phyloP scores from a whole-genome alignment of 1,284 basidiomycete species.

The Leucoagaricus sp. region DNA sequence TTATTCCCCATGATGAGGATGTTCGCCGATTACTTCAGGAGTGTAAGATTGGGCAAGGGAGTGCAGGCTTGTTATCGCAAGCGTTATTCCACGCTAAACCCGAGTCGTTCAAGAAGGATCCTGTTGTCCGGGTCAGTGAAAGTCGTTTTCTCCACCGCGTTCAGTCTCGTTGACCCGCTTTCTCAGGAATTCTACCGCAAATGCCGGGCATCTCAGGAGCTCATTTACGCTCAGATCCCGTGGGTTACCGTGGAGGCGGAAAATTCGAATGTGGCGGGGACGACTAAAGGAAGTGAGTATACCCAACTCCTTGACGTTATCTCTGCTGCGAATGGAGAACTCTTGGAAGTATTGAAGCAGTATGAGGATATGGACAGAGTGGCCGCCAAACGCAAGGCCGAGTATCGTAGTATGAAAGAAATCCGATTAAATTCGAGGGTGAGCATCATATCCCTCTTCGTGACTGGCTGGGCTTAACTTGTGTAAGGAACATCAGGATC shows the following conservation, averaged over 20 bases:
- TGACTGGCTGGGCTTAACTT: no score
- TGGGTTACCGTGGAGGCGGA: conserved; percentile 81
- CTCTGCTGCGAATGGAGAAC: conserved; percentile 58
- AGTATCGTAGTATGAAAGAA: conserved; percentile 64
- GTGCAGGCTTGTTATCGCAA: conserved; percentile 67
- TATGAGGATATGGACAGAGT: conserved; percentile 70
- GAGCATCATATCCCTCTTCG: not conserved
- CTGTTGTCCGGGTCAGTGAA: conserved; percentile 60
- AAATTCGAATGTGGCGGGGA: conserved; percentile 46
- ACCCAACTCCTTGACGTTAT: conserved; percentile 66
- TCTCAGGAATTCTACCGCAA: conserved; percentile 74
- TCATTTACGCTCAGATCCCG: conserved; percentile 73
- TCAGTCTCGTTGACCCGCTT: not conserved
- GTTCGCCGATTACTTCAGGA: conserved; percentile 77
- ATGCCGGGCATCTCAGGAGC: conserved; percentile 70
- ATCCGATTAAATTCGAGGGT: conserved; percentile 54
- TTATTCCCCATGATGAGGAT: conserved; percentile 76
- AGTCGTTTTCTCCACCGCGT: not conserved
- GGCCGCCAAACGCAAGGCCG: conserved; percentile 59
- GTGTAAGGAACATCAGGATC: conserved; percentile 38
- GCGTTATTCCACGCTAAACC: conserved; percentile 65
- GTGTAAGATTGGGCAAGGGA: conserved; percentile 73
- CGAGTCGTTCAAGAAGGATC: conserved; percentile 57
- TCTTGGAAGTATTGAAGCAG: conserved; percentile 42
- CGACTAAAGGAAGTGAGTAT: conserved; percentile 61